Conservation (phyloP, 192 early-diverging fungal species). For the Podochytrium sp. region DNA sequence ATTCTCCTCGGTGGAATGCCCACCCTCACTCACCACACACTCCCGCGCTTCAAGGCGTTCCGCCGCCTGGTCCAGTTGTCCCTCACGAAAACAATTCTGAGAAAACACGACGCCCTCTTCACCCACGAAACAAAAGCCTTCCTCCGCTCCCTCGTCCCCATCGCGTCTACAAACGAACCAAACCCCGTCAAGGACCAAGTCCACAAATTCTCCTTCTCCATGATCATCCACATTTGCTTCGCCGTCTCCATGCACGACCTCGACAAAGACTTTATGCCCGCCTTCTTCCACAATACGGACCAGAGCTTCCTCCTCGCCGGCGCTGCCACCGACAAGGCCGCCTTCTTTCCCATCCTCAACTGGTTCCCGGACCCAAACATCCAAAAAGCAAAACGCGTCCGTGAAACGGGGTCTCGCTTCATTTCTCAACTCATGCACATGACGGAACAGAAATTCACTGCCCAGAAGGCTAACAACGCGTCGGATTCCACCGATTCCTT, state of each 20-base stretch:
- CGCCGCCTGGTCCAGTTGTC: conserved; percentile 5
- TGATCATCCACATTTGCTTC: conserved; percentile 4
- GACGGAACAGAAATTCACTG: background rate
- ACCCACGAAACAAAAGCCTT: background rate
- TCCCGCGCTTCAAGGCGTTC: conserved; percentile 4
- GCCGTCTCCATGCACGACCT: background rate
- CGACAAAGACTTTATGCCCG: background rate
- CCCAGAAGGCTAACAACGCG: background rate
- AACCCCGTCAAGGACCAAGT: background rate
- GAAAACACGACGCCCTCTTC: background rate
- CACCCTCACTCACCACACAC: conserved; percentile 8
- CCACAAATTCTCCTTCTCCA: background rate
- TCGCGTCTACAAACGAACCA: background rate
- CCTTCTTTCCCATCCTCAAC: background rate
- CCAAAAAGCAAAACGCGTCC: background rate
- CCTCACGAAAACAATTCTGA: background rate
- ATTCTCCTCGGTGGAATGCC: conserved; percentile 16
- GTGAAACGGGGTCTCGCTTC: background rate
- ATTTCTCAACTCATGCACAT: conserved; percentile 3
- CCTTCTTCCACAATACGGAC: conserved; percentile 7
- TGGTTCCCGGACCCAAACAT: background rate
- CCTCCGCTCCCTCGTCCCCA: background rate
- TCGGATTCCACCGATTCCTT: background rate
- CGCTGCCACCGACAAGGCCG: conserved; percentile 10
- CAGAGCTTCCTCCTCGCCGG: background rate